These are phyloP conservation scores for Vigna mungo DNA, from an alignment of 306 rosid species.

Conservation along the genomic window DNA sequence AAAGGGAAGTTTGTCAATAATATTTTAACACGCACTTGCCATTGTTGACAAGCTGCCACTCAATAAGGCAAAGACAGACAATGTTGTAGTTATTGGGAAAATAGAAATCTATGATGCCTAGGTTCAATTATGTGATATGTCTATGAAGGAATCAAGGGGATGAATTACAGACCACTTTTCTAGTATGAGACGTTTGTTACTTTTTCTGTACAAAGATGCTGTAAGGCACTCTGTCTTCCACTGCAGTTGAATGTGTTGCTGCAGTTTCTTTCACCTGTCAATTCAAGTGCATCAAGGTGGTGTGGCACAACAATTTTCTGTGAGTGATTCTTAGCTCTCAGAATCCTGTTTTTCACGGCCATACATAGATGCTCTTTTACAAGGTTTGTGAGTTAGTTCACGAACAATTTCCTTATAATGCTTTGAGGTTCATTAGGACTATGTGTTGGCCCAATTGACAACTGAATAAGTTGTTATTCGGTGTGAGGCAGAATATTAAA, in stretches of 20 bases:
- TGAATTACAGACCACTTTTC: not conserved
- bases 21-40: not conserved
- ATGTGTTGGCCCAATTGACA: not conserved
- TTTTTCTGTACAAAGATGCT: not conserved
- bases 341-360: not conserved
- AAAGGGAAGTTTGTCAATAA: not conserved
- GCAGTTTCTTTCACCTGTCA: not conserved
- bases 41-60: not conserved
- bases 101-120: not conserved
- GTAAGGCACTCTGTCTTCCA: not conserved
- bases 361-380: not conserved
- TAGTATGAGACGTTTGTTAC: not conserved
- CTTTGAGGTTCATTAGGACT: not conserved
- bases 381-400: not conserved
- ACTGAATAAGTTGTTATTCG: not conserved
- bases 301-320: not conserved
- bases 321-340: not conserved
- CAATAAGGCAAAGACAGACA: not conserved
- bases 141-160: not conserved
- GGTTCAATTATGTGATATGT: not conserved
- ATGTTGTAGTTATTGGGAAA: not conserved
- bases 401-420: not conserved
- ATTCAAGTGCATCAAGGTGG: not conserved
- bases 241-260: not conserved
- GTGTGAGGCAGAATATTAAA: not conserved